Evolutionary conservation across 805 yeast species (phyloP).

Genomic region (Saturnispora ahearnii): DNA sequence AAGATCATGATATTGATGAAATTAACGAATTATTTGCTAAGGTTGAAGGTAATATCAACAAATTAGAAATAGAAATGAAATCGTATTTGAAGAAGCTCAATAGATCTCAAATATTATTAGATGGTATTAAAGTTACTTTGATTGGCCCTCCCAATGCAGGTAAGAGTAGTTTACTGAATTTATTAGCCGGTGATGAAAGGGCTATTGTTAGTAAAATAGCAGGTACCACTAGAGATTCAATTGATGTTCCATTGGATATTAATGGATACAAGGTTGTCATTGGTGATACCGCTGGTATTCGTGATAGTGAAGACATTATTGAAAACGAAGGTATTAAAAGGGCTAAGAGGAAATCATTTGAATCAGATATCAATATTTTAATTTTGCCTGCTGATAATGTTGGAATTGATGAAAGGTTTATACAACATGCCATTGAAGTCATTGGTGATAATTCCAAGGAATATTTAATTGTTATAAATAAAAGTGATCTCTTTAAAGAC

Average conservation of each 20-base stretch:
- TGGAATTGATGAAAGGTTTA: conserved; percentile 30
- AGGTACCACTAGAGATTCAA: conserved; percentile 88
- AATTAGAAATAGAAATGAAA: conserved; percentile 37
- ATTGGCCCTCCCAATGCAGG: conserved; percentile 97
- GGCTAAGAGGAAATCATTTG: conserved; percentile 51
- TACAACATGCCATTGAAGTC: conserved; percentile 30
- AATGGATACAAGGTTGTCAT: conserved; percentile 75
- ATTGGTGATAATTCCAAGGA: conserved; percentile 15
- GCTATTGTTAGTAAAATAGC: conserved; percentile 88
- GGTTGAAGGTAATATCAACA: conserved; percentile 37
- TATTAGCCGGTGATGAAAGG: conserved; percentile 67
- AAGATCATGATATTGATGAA: conserved; percentile 78
- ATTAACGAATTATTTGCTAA: conserved; percentile 41
- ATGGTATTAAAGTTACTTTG: conserved; percentile 66
- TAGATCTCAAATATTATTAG: conserved; percentile 52
- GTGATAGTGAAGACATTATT: conserved; percentile 34
- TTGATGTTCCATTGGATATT: conserved; percentile 74
- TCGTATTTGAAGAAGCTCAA: conserved; percentile 38
- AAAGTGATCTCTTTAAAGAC: conserved; percentile 39
- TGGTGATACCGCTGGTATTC: conserved; percentile 91
- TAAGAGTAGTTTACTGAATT: conserved; percentile 76
- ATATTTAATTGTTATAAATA: conserved; percentile 44
- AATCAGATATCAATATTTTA: conserved; percentile 62
- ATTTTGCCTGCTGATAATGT: conserved; percentile 41
- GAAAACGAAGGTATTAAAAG: conserved; percentile 74